Evolutionary conservation across 2,329 filamentous ascomycete species (phyloP), one percentile per base, ranked within the genome.

Genomic region (Didymella arachidicola): DNA sequence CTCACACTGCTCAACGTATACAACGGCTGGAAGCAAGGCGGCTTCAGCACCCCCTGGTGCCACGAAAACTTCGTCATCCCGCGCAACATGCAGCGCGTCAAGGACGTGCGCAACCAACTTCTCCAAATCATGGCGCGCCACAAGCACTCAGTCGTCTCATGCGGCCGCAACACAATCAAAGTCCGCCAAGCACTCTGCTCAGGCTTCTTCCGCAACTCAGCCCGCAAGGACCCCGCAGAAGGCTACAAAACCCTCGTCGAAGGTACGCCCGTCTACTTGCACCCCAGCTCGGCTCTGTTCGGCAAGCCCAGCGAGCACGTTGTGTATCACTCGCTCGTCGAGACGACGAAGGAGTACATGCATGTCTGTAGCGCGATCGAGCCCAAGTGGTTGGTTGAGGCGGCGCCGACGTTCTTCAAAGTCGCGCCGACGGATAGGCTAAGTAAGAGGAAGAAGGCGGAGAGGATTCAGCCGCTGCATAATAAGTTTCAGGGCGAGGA

Each of bases 341-440:
- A 98, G 69, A 99, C 95, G 25, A 96, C 91, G 25, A 94, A 96
- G 80, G 95, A 99, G 80, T 99, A 98, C 78, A 98, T 99, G 95
- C 93, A 97, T 72, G 91, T 87, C 74, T 95, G 93, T 14, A 97
- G 92, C 3, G 86, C 86, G 4, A 98, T 99, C 70, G 95, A 99
- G 79, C 94, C 95, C 8, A 97, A 96, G 77, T 89, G 87, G 87
- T 85, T 99, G 22, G 93, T 98, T 1, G 93, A 97, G 71, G 94
- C 93, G 12, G 95, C 96, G n/a, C 95, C 96, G 10, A 97, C 93
- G 0, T 99, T 98, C 82, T 99, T 98, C 87, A 97, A 96, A 84
- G 92, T 98, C 4, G 94, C 95, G 18, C 88, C 91, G 0, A 94
- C 90, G 34, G 92, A 97, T 74, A 84, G 87, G 55, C 79, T 99